Evolutionary conservation across 1,284 basidiomycete genomes (phyloP), one percentile per base, ranked within the genome.

Genomic region (Stereum hirsutum): DNA sequence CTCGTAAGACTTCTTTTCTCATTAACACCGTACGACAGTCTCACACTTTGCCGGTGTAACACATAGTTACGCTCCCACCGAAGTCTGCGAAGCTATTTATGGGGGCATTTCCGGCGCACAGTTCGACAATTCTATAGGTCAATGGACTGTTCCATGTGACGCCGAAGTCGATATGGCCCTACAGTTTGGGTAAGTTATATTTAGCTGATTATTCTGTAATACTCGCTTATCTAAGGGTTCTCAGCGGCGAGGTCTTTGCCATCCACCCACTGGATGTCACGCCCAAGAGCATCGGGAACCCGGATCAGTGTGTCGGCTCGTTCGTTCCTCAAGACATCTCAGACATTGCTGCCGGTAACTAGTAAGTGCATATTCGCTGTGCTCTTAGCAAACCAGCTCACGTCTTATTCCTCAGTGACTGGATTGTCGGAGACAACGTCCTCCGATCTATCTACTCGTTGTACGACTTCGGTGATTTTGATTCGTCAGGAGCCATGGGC

Each of bases 381-480:
- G 48, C 40, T 23, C 37, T 41, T 14, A 6, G 37, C 12, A 27
- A 10, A 35, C 32, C 12, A 21, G 19, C 35, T 23, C 4, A 21
- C 26, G 25, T 43, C 17, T 15, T 15, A 1, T 23, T 42, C 12
- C 17, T 11, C 48, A 87, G 83, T 55, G 85, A 89, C 56, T 83
- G 81, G 78, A 68, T 92, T 42, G 61, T 92, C 37, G 89, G 89
- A 26, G 86, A 85, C 60, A 87, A 84, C 54, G 72, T 88, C 57
- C 70, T 90, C 46, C 85, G 89, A 43, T 88, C 88, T 6, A 64
- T 88, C 32, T 92, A 92, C 63, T 77, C 87, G 12, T 66, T 92
- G 42, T 93, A 91, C 59, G 84, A 92, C 60, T 89, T 88, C 56
- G 89, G 89, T 19, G 84, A 89, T 61, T 88, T 78, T 53, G 74